phyloP scores from a whole-genome alignment of 2,329 filamentous ascomycete species.

The Xylariomycetidae sp. region DNA sequence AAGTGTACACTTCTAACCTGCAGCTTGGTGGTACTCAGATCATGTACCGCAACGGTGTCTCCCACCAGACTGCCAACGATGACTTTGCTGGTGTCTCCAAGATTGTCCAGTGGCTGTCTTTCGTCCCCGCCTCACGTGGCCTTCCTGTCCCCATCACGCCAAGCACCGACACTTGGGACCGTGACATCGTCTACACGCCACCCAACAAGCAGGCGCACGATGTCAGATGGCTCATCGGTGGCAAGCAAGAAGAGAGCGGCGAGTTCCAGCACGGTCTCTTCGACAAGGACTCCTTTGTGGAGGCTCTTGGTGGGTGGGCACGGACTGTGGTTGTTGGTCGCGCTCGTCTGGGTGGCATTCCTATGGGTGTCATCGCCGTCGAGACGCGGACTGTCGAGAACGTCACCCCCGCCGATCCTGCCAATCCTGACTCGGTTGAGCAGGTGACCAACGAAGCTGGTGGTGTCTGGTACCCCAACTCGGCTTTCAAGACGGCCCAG shows the following conservation, averaged over 20 bases:
- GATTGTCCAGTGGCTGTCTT: constrained; percentile 98
- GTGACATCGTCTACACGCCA: constrained; percentile 79
- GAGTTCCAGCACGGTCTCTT: constrained; percentile 92
- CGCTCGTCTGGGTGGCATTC: constrained; percentile 92
- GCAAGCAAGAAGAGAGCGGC: constrained; percentile 77
- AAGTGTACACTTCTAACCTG: constrained; percentile 98
- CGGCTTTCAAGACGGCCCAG: constrained; percentile 98
- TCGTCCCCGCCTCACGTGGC: constrained; percentile 91
- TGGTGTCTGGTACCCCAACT: constrained; percentile 99
- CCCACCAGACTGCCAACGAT: constrained; percentile 95
- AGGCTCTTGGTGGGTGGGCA: constrained; percentile 94
- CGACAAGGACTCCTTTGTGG: constrained; percentile 93
- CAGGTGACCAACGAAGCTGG: constrained; percentile 91
- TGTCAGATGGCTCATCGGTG: constrained; percentile 86
- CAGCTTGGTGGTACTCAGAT: constrained; percentile 99
- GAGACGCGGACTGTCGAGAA: constrained; percentile 97
- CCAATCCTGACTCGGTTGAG: constrained; percentile 97
- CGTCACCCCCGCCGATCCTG: constrained; percentile 90
- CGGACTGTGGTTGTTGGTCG: constrained; percentile 94
- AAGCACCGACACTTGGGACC: constrained; percentile 82
- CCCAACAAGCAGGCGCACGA: constrained; percentile 83
- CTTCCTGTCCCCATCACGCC: constrained; percentile 89
- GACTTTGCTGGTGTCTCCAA: constrained; percentile 97
- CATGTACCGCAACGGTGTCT: constrained; percentile 99
- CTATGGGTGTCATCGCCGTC: constrained; percentile 95